These are phyloP conservation scores for Trifolium pratense DNA, from an alignment of 306 rosid genomes.

Conservation along the genomic window DNA sequence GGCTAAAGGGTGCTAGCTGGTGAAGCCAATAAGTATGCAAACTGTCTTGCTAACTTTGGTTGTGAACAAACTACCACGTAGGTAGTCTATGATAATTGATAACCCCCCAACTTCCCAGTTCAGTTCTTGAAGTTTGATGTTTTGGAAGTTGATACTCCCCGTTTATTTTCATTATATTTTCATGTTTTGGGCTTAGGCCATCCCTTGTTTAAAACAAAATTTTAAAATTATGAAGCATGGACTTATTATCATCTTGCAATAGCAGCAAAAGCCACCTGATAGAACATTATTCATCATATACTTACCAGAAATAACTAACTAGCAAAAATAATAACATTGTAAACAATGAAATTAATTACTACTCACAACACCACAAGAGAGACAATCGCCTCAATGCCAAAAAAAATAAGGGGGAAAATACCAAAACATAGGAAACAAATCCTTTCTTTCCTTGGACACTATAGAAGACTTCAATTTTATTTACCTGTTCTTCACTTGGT, in stretches of 20 bases:
- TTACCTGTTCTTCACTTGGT: conserved; percentile 87
- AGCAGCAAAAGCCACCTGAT: conserved; percentile 1
- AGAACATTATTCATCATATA: conserved; percentile 7
- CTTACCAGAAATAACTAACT: conserved; percentile 5
- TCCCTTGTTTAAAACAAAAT: neutral
- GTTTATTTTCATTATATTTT: neutral
- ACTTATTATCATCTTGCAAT: neutral
- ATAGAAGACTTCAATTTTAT: conserved; percentile 10
- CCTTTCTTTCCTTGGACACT: neutral
- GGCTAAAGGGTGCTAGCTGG: neutral
- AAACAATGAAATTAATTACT: conserved; percentile 1
- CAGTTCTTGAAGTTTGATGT: neutral
- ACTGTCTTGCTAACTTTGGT: neutral
- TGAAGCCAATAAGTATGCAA: neutral
- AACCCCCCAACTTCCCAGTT: neutral
- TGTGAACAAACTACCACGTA: neutral
- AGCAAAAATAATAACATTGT: neutral
- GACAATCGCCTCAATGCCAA: neutral
- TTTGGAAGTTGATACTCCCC: neutral
- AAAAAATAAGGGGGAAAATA: neutral
- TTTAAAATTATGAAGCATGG: neutral
- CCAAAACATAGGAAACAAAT: neutral
- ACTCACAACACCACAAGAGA: neutral
- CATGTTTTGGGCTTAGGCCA: neutral
- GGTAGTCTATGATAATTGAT: neutral